A percentile compares a stretch with the other conserved stretches of the same genome.
Conservation (phyloP, 2,329 filamentous ascomycete species). For the Byssothecium circinans region DNA sequence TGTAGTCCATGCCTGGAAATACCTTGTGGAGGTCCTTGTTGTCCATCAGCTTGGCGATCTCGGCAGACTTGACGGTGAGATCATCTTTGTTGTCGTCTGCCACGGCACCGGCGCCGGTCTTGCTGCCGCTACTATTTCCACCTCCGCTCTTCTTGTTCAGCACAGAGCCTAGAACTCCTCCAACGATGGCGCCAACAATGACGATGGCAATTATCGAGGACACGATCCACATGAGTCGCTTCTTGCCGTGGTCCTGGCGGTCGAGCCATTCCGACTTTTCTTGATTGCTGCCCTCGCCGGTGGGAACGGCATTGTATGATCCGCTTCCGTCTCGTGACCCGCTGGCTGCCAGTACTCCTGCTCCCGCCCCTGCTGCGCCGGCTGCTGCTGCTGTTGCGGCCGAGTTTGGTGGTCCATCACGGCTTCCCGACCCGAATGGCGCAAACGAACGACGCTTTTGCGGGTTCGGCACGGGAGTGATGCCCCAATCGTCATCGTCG, state of each 20-base stretch:
- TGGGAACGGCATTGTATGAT: slow-evolving; percentile 61
- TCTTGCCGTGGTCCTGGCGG: slow-evolving; percentile 63
- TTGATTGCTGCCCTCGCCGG: slow-evolving; percentile 21
- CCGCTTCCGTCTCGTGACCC: slow-evolving; percentile 45
- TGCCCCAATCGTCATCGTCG: slow-evolving; percentile 86
- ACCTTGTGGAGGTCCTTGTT: slow-evolving; percentile 85
- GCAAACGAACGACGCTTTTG: slow-evolving; percentile 61
- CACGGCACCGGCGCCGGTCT: slow-evolving; percentile 46
- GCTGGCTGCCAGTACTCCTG: slow-evolving; percentile 24
- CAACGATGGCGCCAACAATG: slow-evolving; percentile 70
- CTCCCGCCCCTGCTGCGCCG: slow-evolving; percentile 47
- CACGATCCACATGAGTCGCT: slow-evolving; percentile 69
- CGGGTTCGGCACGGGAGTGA: slow-evolving; percentile 48
- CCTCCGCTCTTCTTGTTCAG: slow-evolving; percentile 52
- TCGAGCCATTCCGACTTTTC: slow-evolving; percentile 70
- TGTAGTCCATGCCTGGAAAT: slow-evolving; percentile 95
- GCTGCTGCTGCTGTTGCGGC: slow-evolving; percentile 41
- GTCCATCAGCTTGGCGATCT: slow-evolving; percentile 80
- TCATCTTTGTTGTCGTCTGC: slow-evolving; percentile 70
- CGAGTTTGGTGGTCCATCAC: slow-evolving; percentile 40
- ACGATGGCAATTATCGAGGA: slow-evolving; percentile 65
- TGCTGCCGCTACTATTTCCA: slow-evolving; percentile 20
- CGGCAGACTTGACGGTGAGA: slow-evolving; percentile 69
- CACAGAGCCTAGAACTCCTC: slow-evolving; percentile 73
- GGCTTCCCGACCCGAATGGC: slow-evolving; percentile 54